These are phyloP conservation scores for Fulvia fulva DNA, from an alignment of 2,329 filamentous ascomycete genomes.

Conservation along the genomic window DNA sequence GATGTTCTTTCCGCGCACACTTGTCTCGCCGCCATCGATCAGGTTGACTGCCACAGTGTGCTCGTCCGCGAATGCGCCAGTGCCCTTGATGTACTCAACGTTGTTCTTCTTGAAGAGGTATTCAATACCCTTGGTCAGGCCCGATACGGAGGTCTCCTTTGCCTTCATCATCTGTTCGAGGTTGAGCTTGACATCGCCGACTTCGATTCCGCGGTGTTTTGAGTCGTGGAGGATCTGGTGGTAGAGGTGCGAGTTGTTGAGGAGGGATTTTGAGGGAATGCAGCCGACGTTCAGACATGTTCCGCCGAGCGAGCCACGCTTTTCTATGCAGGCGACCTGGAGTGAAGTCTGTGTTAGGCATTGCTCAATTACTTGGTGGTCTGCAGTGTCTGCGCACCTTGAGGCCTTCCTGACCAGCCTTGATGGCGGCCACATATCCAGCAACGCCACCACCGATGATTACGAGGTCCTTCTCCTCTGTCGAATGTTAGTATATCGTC, in stretches of 20 bases:
- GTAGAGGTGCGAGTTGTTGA: constrained; percentile 99
- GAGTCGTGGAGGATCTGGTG: constrained; percentile 93
- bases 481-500: constrained; percentile 31
- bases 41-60: constrained; percentile 89
- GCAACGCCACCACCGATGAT: constrained; percentile 98
- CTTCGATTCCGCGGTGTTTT: constrained; percentile 94
- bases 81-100: constrained; percentile 95
- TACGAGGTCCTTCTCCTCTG: constrained; percentile 92
- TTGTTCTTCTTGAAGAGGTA: constrained; percentile 99
- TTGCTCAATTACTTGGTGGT: constrained; percentile 2
- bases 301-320: constrained; percentile 89
- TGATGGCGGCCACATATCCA: constrained; percentile 98
- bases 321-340: constrained; percentile 95
- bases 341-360: constrained; percentile 2
- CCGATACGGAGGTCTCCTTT: constrained; percentile 84
- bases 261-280: constrained; percentile 97
- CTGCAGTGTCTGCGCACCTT: constrained; percentile 60
- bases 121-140: constrained; percentile 95
- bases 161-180: constrained; percentile 95
- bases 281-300: constrained; percentile 99
- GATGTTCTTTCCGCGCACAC: constrained; percentile 89
- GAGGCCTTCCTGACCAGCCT: constrained; percentile 93
- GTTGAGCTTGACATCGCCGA: constrained; percentile 95
- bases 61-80: constrained; percentile 50
- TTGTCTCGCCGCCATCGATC: constrained; percentile 85